These are phyloP conservation scores for Aspergillus proliferans DNA, from an alignment of 2,329 filamentous ascomycete species.

Conservation along the genomic window DNA sequence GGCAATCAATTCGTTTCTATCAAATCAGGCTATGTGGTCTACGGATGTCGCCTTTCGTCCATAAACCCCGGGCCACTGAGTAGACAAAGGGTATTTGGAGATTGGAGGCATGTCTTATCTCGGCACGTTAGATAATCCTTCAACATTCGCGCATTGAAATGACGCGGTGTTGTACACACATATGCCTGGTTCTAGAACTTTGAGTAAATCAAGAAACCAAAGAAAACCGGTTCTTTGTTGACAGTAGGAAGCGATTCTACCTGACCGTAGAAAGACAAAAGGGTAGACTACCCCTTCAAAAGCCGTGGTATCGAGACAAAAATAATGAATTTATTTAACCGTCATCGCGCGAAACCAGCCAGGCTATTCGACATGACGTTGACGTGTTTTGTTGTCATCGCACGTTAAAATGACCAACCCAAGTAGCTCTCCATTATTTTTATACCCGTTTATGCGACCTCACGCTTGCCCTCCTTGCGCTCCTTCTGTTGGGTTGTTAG, in stretches of 20 bases:
- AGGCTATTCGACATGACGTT: constrained; percentile 11
- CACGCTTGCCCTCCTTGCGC: constrained; percentile 91
- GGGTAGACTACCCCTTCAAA: constrained; percentile 2
- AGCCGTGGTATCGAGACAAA: constrained; percentile 13
- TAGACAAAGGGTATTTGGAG: constrained; percentile 44
- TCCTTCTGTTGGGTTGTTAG: constrained; percentile 68
- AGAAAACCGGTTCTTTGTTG: neutral
- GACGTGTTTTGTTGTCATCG: constrained; percentile 20
- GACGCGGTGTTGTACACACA: constrained; percentile 65
- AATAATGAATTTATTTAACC: constrained; percentile 14
- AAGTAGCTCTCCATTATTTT: constrained; percentile 27
- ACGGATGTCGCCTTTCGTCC: constrained; percentile 41
- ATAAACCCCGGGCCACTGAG: constrained; percentile 41
- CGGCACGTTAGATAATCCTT: constrained; percentile 63
- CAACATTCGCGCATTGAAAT: constrained; percentile 56
- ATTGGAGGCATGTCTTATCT: constrained; percentile 47
- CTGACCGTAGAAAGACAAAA: constrained; percentile 6
- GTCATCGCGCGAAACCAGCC: constrained; percentile 13
- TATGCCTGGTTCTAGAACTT: constrained; percentile 45
- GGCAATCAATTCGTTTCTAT: neutral
- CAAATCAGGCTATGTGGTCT: constrained; percentile 3
- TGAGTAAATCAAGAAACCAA: neutral
- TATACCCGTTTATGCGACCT: constrained; percentile 61
- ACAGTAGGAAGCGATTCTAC: constrained; percentile 6
- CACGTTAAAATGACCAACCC: constrained; percentile 28